Conservation (phyloP, 2,329 filamentous ascomycete species). For the Penicillium sp. region DNA sequence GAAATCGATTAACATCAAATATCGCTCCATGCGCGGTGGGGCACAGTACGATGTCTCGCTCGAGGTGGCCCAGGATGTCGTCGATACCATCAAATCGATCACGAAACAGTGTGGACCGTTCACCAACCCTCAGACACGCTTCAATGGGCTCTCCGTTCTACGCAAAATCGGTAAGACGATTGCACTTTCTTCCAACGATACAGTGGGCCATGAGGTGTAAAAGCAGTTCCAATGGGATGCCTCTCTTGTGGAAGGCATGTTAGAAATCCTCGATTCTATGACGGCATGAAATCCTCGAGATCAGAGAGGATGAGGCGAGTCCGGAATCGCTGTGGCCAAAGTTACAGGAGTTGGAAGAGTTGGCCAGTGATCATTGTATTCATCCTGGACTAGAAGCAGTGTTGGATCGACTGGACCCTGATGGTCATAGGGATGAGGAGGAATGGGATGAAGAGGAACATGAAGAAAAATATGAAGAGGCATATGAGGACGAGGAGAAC, state of each 20-base stretch:
- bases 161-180: slow-evolving; percentile 24
- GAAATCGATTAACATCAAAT: slow-evolving; percentile 15
- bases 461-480: background rate
- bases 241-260: slow-evolving; percentile 16
- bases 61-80: slow-evolving; percentile 2
- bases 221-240: slow-evolving; percentile 8
- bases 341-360: slow-evolving; percentile 7
- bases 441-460: background rate
- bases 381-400: background rate
- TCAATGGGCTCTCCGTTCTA: slow-evolving; percentile 19
- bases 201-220: slow-evolving; percentile 16
- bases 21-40: background rate
- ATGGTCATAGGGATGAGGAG: background rate
- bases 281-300: slow-evolving; percentile 7
- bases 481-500: background rate
- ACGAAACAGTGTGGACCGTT: slow-evolving; percentile 3
- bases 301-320: slow-evolving; percentile 10
- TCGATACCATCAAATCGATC: background rate
- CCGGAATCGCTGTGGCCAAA: background rate
- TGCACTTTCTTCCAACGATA: slow-evolving; percentile 5
- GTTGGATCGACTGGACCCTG: background rate
- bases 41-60: slow-evolving; percentile 9
- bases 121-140: slow-evolving; percentile 9
- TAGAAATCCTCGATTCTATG: background rate
- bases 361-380: slow-evolving; percentile 3